A percentile compares a stretch with the other conserved stretches of the same genome.
These are phyloP conservation scores for Kodamaea neixiangensis DNA, from an alignment of 805 yeast species.

Conservation along the genomic window DNA sequence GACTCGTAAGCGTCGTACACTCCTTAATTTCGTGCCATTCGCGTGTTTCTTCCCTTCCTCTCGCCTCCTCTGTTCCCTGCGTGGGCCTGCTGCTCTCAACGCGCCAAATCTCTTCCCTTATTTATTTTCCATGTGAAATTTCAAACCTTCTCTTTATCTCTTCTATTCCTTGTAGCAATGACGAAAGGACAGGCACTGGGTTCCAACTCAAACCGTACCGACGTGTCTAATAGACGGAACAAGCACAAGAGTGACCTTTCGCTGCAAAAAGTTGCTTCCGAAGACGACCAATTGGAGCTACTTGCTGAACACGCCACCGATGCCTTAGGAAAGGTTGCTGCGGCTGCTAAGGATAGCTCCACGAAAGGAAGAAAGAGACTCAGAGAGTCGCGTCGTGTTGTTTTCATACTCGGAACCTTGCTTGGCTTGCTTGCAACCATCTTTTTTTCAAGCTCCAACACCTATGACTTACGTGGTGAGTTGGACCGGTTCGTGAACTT, in stretches of 20 bases:
- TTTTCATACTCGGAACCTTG: conserved; percentile 70
- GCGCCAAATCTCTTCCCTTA: not conserved
- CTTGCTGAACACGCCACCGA: conserved; percentile 4
- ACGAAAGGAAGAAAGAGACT: conserved; percentile 23
- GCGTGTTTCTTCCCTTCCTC: not conserved
- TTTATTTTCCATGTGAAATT: not conserved
- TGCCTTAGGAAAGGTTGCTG: not conserved
- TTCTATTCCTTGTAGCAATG: not conserved
- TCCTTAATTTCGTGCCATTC: not conserved
- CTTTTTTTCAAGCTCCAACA: conserved; percentile 49
- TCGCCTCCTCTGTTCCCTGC: not conserved
- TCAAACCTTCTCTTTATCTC: not conserved
- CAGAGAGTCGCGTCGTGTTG: conserved; percentile 55
- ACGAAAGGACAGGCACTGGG: conserved; percentile 3
- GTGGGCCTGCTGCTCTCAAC: not conserved
- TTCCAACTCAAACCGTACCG: not conserved
- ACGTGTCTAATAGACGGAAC: not conserved
- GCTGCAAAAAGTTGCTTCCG: not conserved
- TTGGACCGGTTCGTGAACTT: conserved; percentile 52
- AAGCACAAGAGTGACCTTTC: not conserved
- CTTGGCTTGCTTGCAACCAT: conserved; percentile 68
- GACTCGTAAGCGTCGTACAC: not conserved
- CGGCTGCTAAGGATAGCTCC: not conserved
- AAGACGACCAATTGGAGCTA: not conserved
- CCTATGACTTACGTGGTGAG: conserved; percentile 41